Percentiles rank a stretch among this genome's conserved stretches.
Evolutionary conservation across 2,329 filamentous ascomycete genomes (phyloP).

Genomic region (Stagonosporopsis cucurbitacearum): DNA sequence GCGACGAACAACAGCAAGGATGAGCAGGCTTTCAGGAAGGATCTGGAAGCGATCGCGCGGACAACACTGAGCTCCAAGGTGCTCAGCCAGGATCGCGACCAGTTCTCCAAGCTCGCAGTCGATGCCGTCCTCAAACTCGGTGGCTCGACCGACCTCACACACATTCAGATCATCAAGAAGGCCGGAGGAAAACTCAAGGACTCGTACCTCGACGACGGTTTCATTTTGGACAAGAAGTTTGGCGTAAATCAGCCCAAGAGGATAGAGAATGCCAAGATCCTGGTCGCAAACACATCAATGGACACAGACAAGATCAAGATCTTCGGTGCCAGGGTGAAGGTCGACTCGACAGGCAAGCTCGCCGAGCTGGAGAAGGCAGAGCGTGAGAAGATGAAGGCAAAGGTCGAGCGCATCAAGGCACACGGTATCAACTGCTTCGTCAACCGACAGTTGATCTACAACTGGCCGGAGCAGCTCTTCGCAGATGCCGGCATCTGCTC

Average conservation of each 20-base stretch:
- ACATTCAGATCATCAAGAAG: constrained; percentile 99
- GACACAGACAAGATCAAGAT: constrained; percentile 99
- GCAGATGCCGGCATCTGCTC: constrained; percentile 97
- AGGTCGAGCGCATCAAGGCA: constrained; percentile 98
- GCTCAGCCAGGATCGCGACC: constrained; percentile 87
- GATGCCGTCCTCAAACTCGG: constrained; percentile 91
- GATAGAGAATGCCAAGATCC: constrained; percentile 96
- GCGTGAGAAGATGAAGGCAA: constrained; percentile 99
- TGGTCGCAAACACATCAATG: constrained; percentile 98
- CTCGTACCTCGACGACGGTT: constrained; percentile 96
- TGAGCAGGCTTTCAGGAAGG: constrained; percentile 82
- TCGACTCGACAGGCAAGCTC: constrained; percentile 92
- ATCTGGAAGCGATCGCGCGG: constrained; percentile 86
- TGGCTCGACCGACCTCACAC: constrained; percentile 89
- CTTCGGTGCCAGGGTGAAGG: constrained; percentile 95
- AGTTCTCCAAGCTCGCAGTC: constrained; percentile 88
- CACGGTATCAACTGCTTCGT: constrained; percentile 99
- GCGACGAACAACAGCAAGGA: constrained; percentile 91
- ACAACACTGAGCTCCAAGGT: constrained; percentile 98
- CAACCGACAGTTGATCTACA: constrained; percentile 99
- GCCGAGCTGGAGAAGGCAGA: constrained; percentile 99
- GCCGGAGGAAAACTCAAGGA: constrained; percentile 96
- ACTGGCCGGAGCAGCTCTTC: constrained; percentile 99
- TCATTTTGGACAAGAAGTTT: constrained; percentile 99
- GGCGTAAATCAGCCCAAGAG: constrained; percentile 98